Base-by-base conservation (phyloP, 2,329 filamentous ascomycete genomes). In the Aspergillus vadensis region DNA sequence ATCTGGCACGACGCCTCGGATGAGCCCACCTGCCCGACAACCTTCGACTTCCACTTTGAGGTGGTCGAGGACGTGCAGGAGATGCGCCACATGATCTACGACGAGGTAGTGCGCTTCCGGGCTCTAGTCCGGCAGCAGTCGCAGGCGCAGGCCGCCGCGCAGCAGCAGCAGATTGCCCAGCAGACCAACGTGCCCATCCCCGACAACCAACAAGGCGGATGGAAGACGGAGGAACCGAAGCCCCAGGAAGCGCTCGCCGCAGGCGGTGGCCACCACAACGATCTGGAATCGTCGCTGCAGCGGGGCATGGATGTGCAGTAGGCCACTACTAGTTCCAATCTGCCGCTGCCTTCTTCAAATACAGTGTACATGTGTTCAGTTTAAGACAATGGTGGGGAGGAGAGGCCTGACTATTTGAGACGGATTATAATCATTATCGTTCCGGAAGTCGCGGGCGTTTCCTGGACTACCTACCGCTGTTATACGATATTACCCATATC, bases 1-100 rank as follows among this genome's bases (percentile, higher is more conserved):
- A 97, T 99, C 81, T 98, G 95, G 95, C 95, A 99, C 81, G 95
- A 99, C 70, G 91, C 93, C 55, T 93, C 91, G 4, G 95, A 99
- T 79, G 95, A 99, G 82, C 95, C 95, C 19, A 86, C 89, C 66
- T 98, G 94, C 81, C 93, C 93, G 0, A 91, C 90, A 15, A 93
- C 92, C 17, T 99, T 99, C 80, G 93, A 99, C 82, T 99, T 99
- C 81, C 90, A 94, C 76, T 99, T 99, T 73, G 95, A 99, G 77
- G 88, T 97, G n/a, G 87, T 97, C 41, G 94, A 99, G 56, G 95
- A 98, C 48, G 92, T 99, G 19, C 85, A 83, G 21, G 91, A 97
- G 69, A 98, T 99, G 93, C 91, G 95, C 75, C 88, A 89, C 78
- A 96, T 97, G 91, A 99, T 99, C 66, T 83, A 97, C 61, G 90